Percentiles rank a stretch among this genome's conserved stretches.
Conservation (phyloP, 352 stramenopile species). For the Globisporangium acanthophoron region DNA sequence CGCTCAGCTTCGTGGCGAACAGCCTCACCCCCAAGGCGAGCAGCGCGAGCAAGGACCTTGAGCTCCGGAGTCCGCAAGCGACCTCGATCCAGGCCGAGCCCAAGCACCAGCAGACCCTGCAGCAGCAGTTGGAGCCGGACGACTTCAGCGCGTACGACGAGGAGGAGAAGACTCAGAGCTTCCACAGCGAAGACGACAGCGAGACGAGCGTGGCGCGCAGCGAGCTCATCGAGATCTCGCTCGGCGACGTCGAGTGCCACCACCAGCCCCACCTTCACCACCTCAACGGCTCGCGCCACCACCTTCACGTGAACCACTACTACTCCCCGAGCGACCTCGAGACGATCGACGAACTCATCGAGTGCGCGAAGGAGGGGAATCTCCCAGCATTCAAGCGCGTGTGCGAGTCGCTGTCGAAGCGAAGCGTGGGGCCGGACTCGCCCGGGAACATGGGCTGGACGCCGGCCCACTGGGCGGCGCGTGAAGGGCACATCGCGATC, state of each 20-base stretch:
- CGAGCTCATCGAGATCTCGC: slow-evolving; percentile 63
- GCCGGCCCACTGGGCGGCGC: slow-evolving; percentile 66
- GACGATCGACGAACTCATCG: slow-evolving; percentile 55
- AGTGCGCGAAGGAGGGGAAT: slow-evolving; percentile 58
- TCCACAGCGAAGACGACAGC: slow-evolving; percentile 18
- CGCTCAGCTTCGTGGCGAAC: slow-evolving; percentile 25
- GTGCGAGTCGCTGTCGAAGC: slow-evolving; percentile 29
- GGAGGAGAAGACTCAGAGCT: slow-evolving; percentile 13
- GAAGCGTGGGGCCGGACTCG: slow-evolving; percentile 41
- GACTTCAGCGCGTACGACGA: slow-evolving; percentile 6
- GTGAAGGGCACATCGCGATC: slow-evolving; percentile 55
- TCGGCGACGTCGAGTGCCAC: slow-evolving; percentile 15
- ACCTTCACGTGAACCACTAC: slow-evolving; percentile 2
- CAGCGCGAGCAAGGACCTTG: not conserved
- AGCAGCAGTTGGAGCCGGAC: slow-evolving; percentile 14
- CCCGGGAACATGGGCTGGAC: slow-evolving; percentile 74
- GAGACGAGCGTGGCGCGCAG: slow-evolving; percentile 7
- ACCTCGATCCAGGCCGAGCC: not conserved
- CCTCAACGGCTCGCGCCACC: not conserved
- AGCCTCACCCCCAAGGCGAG: slow-evolving; percentile 12
- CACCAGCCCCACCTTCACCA: slow-evolving; percentile 1
- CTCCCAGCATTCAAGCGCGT: slow-evolving; percentile 38
- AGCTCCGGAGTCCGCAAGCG: not conserved
- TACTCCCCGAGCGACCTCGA: slow-evolving; percentile 27
- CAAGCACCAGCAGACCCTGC: not conserved